Base-by-base conservation (phyloP, 108 stramenopile genomes). In the Cylindrotheca closterium region DNA sequence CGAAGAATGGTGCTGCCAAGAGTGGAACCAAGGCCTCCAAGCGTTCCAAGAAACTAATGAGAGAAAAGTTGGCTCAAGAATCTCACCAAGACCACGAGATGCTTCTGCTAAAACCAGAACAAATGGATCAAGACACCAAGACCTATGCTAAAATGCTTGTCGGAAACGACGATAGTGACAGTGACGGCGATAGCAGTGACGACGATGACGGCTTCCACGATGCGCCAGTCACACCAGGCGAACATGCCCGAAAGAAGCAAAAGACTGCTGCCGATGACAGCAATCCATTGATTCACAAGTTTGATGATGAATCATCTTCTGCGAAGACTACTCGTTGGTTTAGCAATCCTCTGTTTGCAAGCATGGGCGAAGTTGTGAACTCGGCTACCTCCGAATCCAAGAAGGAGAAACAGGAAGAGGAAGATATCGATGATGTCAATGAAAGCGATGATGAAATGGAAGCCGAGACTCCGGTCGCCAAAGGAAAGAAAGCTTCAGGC, bases 321-420 rank as follows among this genome's bases (percentile, higher is more conserved):
- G 84, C 80, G 62, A 92, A 92, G 69, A 86, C 89, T 18, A 83
- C 86, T 24, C 81, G 96, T 3, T 97, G 96, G 96, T 97, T 97
- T 60, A 93, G 86, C 72, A 93, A 96, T 53, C 92, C 96, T 0
- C 70, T 98, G 27, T 98, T 96, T 55, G 86, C 87, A 33, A 83
- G 63, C 3, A 92, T 96, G 52, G 90, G 86, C n/a, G 78, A 79
- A 58, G 74, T 86, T 12, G 71, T 61, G 17, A 61, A 73, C 17
- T 87, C 82, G 1, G 76, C 81, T n/a, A 59, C 77, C 18, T 77
- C 86, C 19, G 62, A 42, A 7, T 18, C 47, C 1, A 25, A 45
- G 0, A 45, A 52, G 0, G 0, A 15, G 27, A 27, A 26, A 2
- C 30, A 31, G 29, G 59, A 60, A 10, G 17, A 61, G 25, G 46